Evolutionary conservation across 2,329 filamentous ascomycete genomes (phyloP).

Genomic region (Chalaropsis ovoidea): DNA sequence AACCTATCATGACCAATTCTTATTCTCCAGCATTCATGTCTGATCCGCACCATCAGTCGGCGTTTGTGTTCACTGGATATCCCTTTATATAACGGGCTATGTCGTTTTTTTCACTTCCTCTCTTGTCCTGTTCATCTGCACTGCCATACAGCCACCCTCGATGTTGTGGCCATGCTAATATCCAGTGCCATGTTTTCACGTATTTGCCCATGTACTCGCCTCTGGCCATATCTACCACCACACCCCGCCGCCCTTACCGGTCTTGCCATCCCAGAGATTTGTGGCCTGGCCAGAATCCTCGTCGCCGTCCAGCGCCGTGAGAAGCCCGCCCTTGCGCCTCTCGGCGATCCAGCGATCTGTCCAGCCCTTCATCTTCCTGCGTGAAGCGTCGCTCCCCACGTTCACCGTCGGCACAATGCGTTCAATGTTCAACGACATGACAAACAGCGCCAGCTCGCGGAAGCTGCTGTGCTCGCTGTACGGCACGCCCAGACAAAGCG

Average conservation of each 20-base stretch:
- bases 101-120: not conserved
- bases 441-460: conserved; percentile 84
- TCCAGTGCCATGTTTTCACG: not conserved
- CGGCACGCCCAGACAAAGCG: conserved; percentile 84
- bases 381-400: conserved; percentile 48
- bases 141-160: not conserved
- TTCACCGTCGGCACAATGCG: conserved; percentile 93
- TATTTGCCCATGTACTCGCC: conserved; percentile 21
- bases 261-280: conserved; percentile 36
- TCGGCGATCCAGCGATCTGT: conserved; percentile 53
- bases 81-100: conserved; percentile 8
- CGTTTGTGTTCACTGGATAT: conserved; percentile 17
- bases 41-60: not conserved
- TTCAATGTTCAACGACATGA: conserved; percentile 76
- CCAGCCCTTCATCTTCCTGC: conserved; percentile 55
- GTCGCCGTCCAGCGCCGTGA: conserved; percentile 38
- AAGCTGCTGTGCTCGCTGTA: conserved; percentile 96
- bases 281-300: conserved; percentile 30
- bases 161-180: not conserved
- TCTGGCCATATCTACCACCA: conserved; percentile 32
- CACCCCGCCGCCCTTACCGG: conserved; percentile 33
- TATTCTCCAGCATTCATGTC: conserved; percentile 15
- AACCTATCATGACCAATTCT: conserved; percentile 15
- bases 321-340: conserved; percentile 45
- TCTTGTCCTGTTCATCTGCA: conserved; percentile 1